Evolutionary conservation across 805 yeast genomes (phyloP).

Genomic region (Pichia exigua): DNA sequence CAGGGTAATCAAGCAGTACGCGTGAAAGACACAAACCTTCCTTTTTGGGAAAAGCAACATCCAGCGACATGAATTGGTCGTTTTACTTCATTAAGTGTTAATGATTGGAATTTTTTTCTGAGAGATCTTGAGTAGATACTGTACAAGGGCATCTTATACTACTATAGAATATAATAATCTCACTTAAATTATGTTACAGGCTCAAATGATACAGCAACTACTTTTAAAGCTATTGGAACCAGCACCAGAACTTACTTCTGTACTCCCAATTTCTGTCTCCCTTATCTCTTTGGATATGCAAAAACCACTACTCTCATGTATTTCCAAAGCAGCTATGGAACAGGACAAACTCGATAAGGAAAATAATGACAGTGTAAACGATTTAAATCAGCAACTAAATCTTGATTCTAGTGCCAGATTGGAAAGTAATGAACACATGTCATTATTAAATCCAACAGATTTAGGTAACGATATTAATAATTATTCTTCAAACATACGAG

Average conservation of each 20-base stretch:
- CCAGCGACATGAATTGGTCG: neutral
- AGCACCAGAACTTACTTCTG: constrained; percentile 17
- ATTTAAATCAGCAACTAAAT: neutral
- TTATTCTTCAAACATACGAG: neutral
- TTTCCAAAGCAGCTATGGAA: constrained; percentile 7
- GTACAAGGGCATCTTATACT: too few relatives aligned
- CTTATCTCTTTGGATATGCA: constrained; percentile 22
- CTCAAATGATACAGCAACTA: constrained; percentile 11
- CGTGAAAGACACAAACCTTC: neutral
- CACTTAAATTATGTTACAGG: neutral
- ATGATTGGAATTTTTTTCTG: too few relatives aligned
- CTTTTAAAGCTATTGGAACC: constrained; percentile 24
- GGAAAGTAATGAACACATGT: neutral
- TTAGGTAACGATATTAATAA: neutral
- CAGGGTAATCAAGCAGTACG: neutral
- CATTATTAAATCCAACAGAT: neutral
- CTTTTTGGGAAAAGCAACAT: neutral
- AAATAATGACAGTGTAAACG: neutral
- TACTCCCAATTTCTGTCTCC: constrained; percentile 25
- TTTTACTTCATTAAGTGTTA: neutral
- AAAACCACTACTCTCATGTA: constrained; percentile 27
- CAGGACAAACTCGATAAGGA: neutral
- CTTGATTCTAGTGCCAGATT: neutral
- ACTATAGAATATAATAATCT: neutral
- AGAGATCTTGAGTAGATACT: too few relatives aligned